Evolutionary conservation across 495 filamentous ascomycete genomes (phyloP), one percentile per base, ranked within the genome.

Genomic region (Beverwykella pulmonaria): DNA sequence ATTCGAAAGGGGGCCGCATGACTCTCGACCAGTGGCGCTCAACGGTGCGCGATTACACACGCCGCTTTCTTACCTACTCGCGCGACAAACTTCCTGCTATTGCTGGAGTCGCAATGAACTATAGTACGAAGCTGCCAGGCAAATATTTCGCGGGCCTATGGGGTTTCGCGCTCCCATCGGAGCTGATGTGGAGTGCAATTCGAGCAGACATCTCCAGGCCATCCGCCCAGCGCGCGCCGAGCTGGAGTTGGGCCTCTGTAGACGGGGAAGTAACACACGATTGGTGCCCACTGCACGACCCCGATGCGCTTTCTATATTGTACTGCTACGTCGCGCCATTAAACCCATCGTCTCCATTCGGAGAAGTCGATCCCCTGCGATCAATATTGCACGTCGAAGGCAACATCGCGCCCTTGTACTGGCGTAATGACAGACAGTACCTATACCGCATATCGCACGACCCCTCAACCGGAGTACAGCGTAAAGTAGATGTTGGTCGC

Each of bases 91-190:
- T 78, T 22, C 62, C 70, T 10, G 76, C 73, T 32, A 56, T 78
- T 14, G 69, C 75, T 12, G 74, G 74, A 1, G 63, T 77, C 34
- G 74, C 74, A n/a, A 61, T 46, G 29, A 41, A 58, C 1, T 63
- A 71, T 36, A 60, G 67, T 7, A 34, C 54, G 14, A 9, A n/a
- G 39, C 63, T 63, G 25, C 44, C 52, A 12, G 48, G 59, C 4
- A n/a, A 59, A 25, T 76, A 78, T 60, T 20, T 75, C 12, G 75
- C 71, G 9, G 75, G 75, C 10, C 36, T 78, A 17, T 78, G 75
- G 76, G 58, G 68, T 36, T 59, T 61, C 74, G 70, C 53, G 5
- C 26, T 68, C 15, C 5, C 53, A 14, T 41, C 44, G 12, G 53
- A 63, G 15, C 30, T 68, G 30, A 49, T 68, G 19, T 68, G 65